phyloP scores from a whole-genome alignment of 2,329 filamentous ascomycete genomes.

The Diaporthe amygdali region DNA sequence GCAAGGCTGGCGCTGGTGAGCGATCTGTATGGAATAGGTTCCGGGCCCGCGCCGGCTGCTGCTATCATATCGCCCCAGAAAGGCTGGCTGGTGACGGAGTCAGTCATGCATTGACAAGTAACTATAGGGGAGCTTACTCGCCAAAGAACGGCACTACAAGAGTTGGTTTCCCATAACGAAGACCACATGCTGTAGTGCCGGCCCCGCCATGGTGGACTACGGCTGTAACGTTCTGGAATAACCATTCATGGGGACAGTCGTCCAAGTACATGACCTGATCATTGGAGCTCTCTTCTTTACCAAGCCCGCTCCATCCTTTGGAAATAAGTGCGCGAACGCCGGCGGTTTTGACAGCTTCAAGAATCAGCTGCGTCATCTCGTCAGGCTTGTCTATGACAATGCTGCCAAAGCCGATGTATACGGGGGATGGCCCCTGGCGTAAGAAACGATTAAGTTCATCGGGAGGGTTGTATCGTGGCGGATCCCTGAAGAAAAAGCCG shows the following conservation, averaged over 20 bases:
- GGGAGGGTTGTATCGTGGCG: neutral
- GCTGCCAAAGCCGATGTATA: constrained; percentile 51
- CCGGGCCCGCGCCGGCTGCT: constrained; percentile 45
- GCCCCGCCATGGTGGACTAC: constrained; percentile 66
- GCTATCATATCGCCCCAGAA: constrained; percentile 47
- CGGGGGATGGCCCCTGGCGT: constrained; percentile 44
- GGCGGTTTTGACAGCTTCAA: constrained; percentile 44
- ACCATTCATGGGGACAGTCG: constrained; percentile 62
- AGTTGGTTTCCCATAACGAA: constrained; percentile 56
- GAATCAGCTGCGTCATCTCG: constrained; percentile 42
- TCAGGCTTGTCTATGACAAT: constrained; percentile 53
- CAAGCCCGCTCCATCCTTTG: constrained; percentile 31
- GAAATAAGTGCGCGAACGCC: constrained; percentile 59
- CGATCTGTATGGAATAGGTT: no score
- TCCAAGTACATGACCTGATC: constrained; percentile 58
- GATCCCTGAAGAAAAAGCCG: constrained; percentile 1
- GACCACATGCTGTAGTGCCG: constrained; percentile 61
- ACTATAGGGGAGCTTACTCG: neutral
- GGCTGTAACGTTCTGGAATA: constrained; percentile 58
- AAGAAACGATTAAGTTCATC: neutral
- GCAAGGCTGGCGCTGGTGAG: no score
- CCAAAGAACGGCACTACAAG: constrained; percentile 57
- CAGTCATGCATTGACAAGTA: neutral
- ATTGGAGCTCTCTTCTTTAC: constrained; percentile 39
- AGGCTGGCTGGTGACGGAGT: neutral